A percentile compares a stretch with the other conserved stretches of the same genome.
These are phyloP conservation scores for Ormosia semicastrata DNA, from an alignment of 306 rosid species.

Conservation along the genomic window DNA sequence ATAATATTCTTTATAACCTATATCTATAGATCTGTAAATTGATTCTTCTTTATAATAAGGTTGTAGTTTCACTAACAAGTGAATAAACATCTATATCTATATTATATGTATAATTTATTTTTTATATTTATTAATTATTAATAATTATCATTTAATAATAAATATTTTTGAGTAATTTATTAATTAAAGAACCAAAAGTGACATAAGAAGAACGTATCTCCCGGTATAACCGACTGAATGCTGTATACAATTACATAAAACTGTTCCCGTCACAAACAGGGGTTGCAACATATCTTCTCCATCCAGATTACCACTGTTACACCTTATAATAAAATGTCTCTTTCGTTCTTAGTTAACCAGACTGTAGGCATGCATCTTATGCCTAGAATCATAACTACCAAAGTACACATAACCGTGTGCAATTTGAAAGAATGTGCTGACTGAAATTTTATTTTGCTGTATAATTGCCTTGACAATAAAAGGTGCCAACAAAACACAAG, in stretches of 20 bases:
- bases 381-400: not conserved
- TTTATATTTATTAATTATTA: not conserved
- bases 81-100: too few relatives aligned
- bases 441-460: not conserved
- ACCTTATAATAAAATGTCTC: not conserved
- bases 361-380: not conserved
- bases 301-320: not conserved
- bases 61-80: too few relatives aligned
- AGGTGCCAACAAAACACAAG: not conserved
- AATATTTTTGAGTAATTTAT: not conserved
- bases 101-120: not conserved
- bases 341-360: not conserved
- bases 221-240: too few relatives aligned
- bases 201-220: too few relatives aligned
- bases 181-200: not conserved
- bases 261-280: not conserved
- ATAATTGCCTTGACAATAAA: not conserved
- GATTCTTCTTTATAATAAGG: too few relatives aligned
- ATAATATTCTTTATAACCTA: too few relatives aligned
- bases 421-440: not conserved
- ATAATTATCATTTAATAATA: not conserved
- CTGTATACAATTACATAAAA: not conserved
- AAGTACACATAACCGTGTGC: not conserved
- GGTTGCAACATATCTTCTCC: not conserved
- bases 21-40: too few relatives aligned